Evolutionary conservation across 495 filamentous ascomycete genomes (phyloP).

Genomic region (Cenococcum geophilum): DNA sequence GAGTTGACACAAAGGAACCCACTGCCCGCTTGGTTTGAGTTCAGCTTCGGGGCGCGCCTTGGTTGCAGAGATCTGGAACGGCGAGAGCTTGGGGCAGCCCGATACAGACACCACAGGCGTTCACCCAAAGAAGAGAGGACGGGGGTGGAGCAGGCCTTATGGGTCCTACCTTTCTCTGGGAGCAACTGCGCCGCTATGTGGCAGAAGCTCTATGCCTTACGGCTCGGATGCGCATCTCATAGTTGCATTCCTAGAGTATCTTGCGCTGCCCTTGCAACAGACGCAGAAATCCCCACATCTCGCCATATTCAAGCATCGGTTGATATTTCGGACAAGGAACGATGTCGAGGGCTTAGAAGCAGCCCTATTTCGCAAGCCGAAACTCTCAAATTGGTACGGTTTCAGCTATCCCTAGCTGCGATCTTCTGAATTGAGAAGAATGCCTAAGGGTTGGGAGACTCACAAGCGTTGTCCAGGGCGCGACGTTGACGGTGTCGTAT

Average conservation of each 20-base stretch:
- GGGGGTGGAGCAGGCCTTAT: conserved; percentile 17
- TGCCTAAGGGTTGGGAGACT: background rate
- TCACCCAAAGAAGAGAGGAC: conserved; percentile 26
- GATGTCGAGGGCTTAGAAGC: background rate
- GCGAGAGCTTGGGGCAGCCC: conserved; percentile 28
- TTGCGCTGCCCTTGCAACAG: conserved; percentile 14
- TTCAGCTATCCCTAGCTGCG: conserved; percentile 21
- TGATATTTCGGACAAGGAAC: conserved; percentile 20
- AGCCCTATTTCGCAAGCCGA: conserved; percentile 27
- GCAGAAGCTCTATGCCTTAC: conserved; percentile 1
- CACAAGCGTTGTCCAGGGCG: background rate
- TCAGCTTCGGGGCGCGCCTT: conserved; percentile 31
- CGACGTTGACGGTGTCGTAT: conserved; percentile 4
- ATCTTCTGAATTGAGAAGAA: conserved; percentile 21
- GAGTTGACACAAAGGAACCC: conserved; percentile 26
- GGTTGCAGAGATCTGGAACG: conserved; percentile 34
- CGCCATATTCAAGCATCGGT: conserved; percentile 9
- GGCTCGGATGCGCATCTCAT: conserved; percentile 6
- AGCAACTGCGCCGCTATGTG: conserved; percentile 12
- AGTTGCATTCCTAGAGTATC: background rate
- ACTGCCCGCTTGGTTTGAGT: conserved; percentile 31
- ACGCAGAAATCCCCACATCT: conserved; percentile 14
- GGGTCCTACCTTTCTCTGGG: background rate
- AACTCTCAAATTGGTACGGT: conserved; percentile 19
- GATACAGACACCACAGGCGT: conserved; percentile 16